Percentiles rank a stretch among this genome's conserved stretches.
Conservation (phyloP, 208 protist species). For the Paratrypanosoma confusum region DNA sequence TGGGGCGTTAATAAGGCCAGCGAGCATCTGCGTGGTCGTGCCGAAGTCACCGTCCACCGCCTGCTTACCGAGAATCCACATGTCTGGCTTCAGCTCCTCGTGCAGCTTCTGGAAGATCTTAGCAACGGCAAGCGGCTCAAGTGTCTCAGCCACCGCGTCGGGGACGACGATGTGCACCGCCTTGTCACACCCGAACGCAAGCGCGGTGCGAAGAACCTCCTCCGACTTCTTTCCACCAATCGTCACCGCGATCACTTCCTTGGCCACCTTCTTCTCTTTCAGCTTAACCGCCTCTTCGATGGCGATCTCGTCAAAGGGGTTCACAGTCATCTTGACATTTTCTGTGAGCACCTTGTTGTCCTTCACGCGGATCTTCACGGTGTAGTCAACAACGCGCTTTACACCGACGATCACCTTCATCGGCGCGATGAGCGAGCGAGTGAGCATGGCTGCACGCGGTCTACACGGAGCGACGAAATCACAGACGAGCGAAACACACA, state of each 20-base stretch:
- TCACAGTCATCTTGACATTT: constrained; percentile 94
- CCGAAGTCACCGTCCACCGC: constrained; percentile 94
- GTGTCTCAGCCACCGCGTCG: constrained; percentile 36
- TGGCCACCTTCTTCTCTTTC: constrained; percentile 87
- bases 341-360: constrained; percentile 91
- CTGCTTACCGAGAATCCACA: constrained; percentile 93
- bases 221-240: constrained; percentile 85
- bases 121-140: constrained; percentile 88
- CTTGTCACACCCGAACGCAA: constrained; percentile 95
- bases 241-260: constrained; percentile 90
- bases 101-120: constrained; percentile 89
- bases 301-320: constrained; percentile 96
- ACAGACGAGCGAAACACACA: background rate
- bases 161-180: constrained; percentile 86
- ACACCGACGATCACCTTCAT: constrained; percentile 92
- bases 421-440: constrained; percentile 26
- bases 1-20: constrained; percentile 87
- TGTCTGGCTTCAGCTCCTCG: constrained; percentile 73
- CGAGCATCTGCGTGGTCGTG: constrained; percentile 91
- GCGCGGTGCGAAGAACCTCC: constrained; percentile 84
- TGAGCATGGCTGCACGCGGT: constrained; percentile 21
- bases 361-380: constrained; percentile 93
- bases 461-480: constrained; percentile 12
- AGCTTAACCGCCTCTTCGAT: constrained; percentile 92
- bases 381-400: constrained; percentile 96